Conservation (phyloP, 1,139 yeast genomes). For the Yamadazyma triangularis region DNA sequence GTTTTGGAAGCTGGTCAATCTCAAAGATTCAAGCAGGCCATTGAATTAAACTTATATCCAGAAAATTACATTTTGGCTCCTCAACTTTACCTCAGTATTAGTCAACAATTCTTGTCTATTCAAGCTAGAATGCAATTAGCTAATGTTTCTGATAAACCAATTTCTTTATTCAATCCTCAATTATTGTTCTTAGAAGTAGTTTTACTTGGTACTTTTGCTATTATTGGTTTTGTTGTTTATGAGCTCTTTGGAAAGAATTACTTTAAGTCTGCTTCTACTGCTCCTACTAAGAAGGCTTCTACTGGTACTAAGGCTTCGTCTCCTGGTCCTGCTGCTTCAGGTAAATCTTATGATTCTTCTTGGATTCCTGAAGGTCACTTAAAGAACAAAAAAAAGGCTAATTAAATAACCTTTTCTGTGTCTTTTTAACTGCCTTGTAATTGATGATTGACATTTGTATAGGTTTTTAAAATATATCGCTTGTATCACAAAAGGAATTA, state of each 20-base stretch:
- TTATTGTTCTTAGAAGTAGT: slow-evolving; percentile 59
- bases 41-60: slow-evolving; percentile 55
- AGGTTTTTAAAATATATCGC: no score
- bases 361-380: slow-evolving; percentile 37
- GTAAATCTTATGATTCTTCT: slow-evolving; percentile 24
- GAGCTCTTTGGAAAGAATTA: slow-evolving; percentile 41
- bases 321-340: slow-evolving; percentile 22
- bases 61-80: slow-evolving; percentile 61
- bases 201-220: slow-evolving; percentile 47
- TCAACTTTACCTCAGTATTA: slow-evolving; percentile 47
- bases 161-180: slow-evolving; percentile 72
- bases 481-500: no score
- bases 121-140: slow-evolving; percentile 58
- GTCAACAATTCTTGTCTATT: slow-evolving; percentile 47
- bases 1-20: slow-evolving; percentile 47
- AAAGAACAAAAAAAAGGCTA: slow-evolving; percentile 25
- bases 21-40: slow-evolving; percentile 46
- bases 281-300: slow-evolving; percentile 26
- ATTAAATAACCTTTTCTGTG: not conserved
- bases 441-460: no score
- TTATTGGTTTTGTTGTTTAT: slow-evolving; percentile 46
- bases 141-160: slow-evolving; percentile 56
- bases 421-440: no score
- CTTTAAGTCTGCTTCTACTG: slow-evolving; percentile 23
- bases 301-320: slow-evolving; percentile 25